Evolutionary conservation across 352 stramenopile species (phyloP).

Genomic region (Phytophthora syringae): DNA sequence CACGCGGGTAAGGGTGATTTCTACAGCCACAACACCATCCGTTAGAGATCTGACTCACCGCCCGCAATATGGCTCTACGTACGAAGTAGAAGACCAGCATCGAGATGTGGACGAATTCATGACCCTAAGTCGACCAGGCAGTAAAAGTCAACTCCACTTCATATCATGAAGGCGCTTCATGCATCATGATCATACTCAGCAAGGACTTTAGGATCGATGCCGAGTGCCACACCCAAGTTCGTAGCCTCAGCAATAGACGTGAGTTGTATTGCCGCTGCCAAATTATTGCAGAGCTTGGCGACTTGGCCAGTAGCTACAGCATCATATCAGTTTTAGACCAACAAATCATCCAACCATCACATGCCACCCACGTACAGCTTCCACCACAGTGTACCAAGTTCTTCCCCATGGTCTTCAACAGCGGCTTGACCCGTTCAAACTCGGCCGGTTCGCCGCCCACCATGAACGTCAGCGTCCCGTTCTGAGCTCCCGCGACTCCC

Average conservation of each 20-base stretch:
- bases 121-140: too few relatives aligned
- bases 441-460: conserved; percentile 80
- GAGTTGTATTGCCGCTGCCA: conserved; percentile 97
- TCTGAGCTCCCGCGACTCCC: conserved; percentile 96
- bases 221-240: conserved; percentile 95
- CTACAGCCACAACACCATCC: conserved; percentile 11
- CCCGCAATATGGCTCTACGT: too few relatives aligned
- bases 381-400: conserved; percentile 94
- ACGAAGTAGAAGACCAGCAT: conserved; percentile 96
- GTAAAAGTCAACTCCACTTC: too few relatives aligned
- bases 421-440: conserved; percentile 76
- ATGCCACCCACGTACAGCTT: conserved; percentile 68
- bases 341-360: conserved; percentile 75
- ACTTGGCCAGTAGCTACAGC: conserved; percentile 23
- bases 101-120: conserved; percentile 97
- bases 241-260: conserved; percentile 95
- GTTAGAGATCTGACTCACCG: conserved; percentile 3
- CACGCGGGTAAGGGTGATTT: conserved; percentile 95
- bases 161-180: too few relatives aligned
- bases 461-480: conserved; percentile 99
- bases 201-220: conserved; percentile 94
- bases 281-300: conserved; percentile 99
- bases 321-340: too few relatives aligned
- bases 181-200: too few relatives aligned
- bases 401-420: conserved; percentile 94